Evolutionary conservation across 805 yeast species (phyloP), one percentile per base, ranked within the genome.

Genomic region (Saccharomycopsis synnaedendra): DNA sequence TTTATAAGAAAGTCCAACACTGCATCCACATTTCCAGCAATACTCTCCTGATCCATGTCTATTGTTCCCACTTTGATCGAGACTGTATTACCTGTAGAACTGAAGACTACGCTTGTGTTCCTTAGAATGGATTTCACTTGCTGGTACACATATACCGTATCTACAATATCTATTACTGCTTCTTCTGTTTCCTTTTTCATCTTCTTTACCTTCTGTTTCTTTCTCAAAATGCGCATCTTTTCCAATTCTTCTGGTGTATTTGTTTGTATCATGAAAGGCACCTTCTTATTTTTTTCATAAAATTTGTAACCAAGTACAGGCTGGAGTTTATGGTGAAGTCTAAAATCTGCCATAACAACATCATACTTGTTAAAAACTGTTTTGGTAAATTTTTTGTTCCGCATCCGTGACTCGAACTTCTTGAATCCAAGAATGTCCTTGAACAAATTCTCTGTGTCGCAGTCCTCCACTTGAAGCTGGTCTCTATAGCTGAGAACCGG

Each of bases 231-330:
- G 19, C 19, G 19, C 10, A 34, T 31, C 31, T 43, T 30, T 3
- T 45, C 54, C 42, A 50, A 5, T 28, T 42, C 31, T 34, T 44
- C 51, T 9, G 44, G 76, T 4, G 39, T 5, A 29, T 46, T 48
- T 80, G 83, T 72, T 57, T 80, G 82, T 3, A 85, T 60, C 70
- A 82, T 75, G 54, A 71, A 74, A 2, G 95, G 95, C 11, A 80
- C 66, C 55, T 78, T 81, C 55, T 76, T 80, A 52, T 77, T 77
- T 49, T 76, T 78, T 47, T 71, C 72, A 63, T 77, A 82, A 57
- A 84, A 83, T 47, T 68, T 72, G 4, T 71, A 68, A 1, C 85
- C 84, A 35, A 85, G 62, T 0, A 82, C 61, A 1, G 65, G 64
- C 0, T 85, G 84, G 32, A 85, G 61, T 28, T 78, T 63, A 52